A percentile compares a stretch with the other conserved stretches of the same genome.
phyloP scores from a whole-genome alignment of 2,329 filamentous ascomycete genomes.

The Pseudogymnoascus sp. region DNA sequence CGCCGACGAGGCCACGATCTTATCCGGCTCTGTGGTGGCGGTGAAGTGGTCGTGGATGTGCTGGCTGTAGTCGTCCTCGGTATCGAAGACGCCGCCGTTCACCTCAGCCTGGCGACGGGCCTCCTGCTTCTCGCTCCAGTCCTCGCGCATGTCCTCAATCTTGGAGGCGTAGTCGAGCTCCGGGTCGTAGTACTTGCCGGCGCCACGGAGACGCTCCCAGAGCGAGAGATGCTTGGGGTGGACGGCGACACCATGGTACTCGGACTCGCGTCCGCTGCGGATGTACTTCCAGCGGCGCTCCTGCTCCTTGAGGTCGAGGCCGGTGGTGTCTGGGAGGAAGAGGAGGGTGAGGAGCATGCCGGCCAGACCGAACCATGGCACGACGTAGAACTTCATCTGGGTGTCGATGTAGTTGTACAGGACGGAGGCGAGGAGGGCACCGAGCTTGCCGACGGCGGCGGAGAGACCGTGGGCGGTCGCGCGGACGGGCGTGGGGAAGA shows the following conservation, averaged over 20 bases:
- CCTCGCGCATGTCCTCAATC: conserved; percentile 70
- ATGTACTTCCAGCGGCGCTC: conserved; percentile 90
- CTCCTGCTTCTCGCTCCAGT: conserved; percentile 53
- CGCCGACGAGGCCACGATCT: background rate
- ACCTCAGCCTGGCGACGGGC: conserved; percentile 22
- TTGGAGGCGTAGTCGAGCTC: conserved; percentile 76
- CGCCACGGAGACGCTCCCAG: conserved; percentile 77
- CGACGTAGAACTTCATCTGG: conserved; percentile 80
- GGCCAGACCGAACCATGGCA: conserved; percentile 89
- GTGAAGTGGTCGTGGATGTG: conserved; percentile 25
- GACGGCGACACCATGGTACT: conserved; percentile 91
- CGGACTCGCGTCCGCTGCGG: conserved; percentile 64
- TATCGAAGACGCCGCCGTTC: conserved; percentile 21
- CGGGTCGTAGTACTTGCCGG: conserved; percentile 77
- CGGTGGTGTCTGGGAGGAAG: conserved; percentile 95
- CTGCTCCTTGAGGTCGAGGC: conserved; percentile 93
- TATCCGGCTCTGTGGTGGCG: background rate
- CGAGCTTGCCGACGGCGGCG: conserved; percentile 84
- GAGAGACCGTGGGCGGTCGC: conserved; percentile 92
- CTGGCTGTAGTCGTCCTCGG: conserved; percentile 23
- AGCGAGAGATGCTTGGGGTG: conserved; percentile 82
- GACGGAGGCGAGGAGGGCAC: conserved; percentile 78
- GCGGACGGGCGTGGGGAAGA: conserved; percentile 91
- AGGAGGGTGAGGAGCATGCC: conserved; percentile 77
- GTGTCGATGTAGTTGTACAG: conserved; percentile 92